Base-by-base conservation (phyloP, 2,329 filamentous ascomycete genomes). In the Clonostachys byssicola region DNA sequence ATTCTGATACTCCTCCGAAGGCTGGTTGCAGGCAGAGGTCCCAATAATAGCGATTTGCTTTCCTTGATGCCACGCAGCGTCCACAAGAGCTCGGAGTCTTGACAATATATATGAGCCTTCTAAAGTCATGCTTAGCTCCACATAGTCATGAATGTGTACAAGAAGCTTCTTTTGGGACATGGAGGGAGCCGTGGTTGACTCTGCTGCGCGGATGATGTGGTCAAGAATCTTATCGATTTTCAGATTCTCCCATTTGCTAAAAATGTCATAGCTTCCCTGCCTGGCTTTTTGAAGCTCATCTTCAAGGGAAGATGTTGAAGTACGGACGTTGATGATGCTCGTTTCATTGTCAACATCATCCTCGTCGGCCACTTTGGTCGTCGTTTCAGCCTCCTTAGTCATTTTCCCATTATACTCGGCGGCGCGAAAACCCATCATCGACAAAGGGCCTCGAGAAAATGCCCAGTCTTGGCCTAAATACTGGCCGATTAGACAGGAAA, bases 141-240 rank as follows among this genome's bases (percentile, higher is more conserved):
- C 83, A 58, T 90, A 88, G 61, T 97, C 89, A 60, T 88, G 81
- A 12, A 96, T 70, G 56, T 89, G 89, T 38, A 95, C 74, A 49
- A 97, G 84, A 8, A 91, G 75, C 20, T 74, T 75, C 18, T 62
- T 42, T 8, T 38, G 40, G 8, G 16, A 30, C 12, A n/a, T n/a
- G 13, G 18, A 4, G 18, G 42, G 23, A 60, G 57, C 7, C 53
- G 42, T 30, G 23, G 23, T 30, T 30, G 23, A 10, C 23, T 30
- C 23, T 30, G 23, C 10, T 30, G 23, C 10, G 10, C 23, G 23
- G 23, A 84, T 65, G n/a, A 87, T 64, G 42, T 76, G 70, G 42
- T 83, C 78, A 40, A 87, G 55, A 7, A 78, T 71, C 34, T 77
- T 71, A 45, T 75, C 74, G 49, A 83, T 68, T 60, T 86, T 86